Evolutionary conservation across 345 rosid genomes (phyloP).

Genomic region (Bruguiera sexangula): DNA sequence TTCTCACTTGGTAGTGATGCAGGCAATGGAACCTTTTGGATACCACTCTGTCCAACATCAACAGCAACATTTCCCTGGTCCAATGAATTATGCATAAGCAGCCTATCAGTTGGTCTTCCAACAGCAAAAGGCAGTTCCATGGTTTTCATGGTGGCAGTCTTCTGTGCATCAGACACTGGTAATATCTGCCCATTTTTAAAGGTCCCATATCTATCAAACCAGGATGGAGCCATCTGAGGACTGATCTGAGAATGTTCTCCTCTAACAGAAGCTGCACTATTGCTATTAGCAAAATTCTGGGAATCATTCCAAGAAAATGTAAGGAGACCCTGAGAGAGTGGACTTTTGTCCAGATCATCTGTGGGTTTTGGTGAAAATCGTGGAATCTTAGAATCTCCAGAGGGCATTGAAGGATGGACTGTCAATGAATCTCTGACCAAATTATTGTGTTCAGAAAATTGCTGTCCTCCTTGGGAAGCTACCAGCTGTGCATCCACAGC

Average conservation of each 20-base stretch:
- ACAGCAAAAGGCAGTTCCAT: conserved; percentile 39
- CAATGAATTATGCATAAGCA: conserved; percentile 27
- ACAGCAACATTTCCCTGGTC: conserved; percentile 38
- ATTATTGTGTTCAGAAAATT: conserved; percentile 31
- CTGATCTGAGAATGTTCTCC: conserved; percentile 55
- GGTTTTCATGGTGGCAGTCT: conserved; percentile 32
- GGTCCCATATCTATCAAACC: conserved; percentile 69
- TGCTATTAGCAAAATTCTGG: conserved; percentile 33
- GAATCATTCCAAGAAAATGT: conserved; percentile 36
- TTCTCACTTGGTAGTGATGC: conserved; percentile 35
- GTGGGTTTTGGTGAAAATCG: conserved; percentile 25
- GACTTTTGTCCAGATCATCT: conserved; percentile 30
- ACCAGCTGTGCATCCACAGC: conserved; percentile 40
- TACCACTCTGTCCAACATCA: conserved; percentile 32
- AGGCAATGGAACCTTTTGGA: conserved; percentile 28
- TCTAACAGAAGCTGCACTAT: conserved; percentile 33
- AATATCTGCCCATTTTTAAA: conserved; percentile 63
- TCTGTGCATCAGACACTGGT: conserved; percentile 40
- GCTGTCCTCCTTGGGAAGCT: conserved; percentile 38
- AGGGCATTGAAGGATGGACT: conserved; percentile 18
- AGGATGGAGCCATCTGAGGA: conserved; percentile 74
- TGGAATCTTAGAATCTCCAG: conserved; percentile 37
- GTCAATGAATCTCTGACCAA: conserved; percentile 34
- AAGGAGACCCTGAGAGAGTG: conserved; percentile 32
- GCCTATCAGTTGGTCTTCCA: conserved; percentile 45